Evolutionary conservation across 2,329 filamentous ascomycete species (phyloP).

Genomic region (Pyrenophora seminiperda): DNA sequence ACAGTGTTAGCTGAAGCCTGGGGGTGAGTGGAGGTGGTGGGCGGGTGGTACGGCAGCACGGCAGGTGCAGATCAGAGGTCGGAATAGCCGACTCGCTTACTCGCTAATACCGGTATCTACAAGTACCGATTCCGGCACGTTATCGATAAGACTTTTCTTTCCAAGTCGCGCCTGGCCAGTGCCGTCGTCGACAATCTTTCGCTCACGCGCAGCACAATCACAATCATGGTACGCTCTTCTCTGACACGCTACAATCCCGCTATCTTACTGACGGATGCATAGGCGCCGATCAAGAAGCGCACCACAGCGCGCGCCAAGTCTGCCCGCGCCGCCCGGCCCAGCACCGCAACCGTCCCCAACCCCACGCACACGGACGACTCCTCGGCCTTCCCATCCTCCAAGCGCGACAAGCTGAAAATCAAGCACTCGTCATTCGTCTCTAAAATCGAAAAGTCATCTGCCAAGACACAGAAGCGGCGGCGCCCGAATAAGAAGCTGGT

Average conservation of each 20-base stretch:
- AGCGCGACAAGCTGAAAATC: conserved; percentile 81
- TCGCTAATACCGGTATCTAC: no score
- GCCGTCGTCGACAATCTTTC: neutral
- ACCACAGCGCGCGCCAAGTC: conserved; percentile 44
- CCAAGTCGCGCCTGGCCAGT: neutral
- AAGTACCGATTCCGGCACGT: no score
- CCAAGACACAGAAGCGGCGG: conserved; percentile 65
- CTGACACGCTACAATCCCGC: neutral
- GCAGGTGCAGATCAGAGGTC: neutral
- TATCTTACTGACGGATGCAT: neutral
- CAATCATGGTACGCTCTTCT: conserved; percentile 17
- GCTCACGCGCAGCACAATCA: neutral
- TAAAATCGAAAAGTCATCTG: conserved; percentile 68
- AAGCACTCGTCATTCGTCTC: conserved; percentile 81
- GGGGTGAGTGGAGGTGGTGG: neutral
- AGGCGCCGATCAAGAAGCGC: conserved; percentile 48
- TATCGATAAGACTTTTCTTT: conserved; percentile 22
- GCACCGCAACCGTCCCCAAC: conserved; percentile 22
- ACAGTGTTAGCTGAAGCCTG: neutral
- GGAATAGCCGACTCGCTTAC: no score
- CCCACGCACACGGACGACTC: conserved; percentile 35
- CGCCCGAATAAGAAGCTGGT: conserved; percentile 78
- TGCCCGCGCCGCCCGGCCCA: conserved; percentile 31
- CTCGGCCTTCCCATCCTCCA: conserved; percentile 68
- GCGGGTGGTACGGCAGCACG: neutral